Base-by-base conservation (phyloP, 139 green algal species). In the Diplosphaera chodatii region DNA sequence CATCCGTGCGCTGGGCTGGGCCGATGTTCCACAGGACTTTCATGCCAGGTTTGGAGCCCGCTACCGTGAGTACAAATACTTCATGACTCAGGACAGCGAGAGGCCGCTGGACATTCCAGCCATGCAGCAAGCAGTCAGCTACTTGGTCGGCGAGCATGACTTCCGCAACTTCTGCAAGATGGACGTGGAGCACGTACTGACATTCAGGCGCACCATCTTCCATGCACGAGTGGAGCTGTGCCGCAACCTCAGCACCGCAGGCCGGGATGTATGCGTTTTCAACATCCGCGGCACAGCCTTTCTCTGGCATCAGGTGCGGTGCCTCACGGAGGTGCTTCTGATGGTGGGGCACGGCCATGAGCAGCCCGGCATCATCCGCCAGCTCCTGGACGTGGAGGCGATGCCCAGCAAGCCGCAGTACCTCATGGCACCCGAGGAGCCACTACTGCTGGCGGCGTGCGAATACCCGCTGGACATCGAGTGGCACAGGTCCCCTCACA, bases 91-190 rank as follows among this genome's bases (percentile, higher is more conserved):
- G 34, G 59, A 70, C 37, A 32, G 40, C 37, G n/a, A 22, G 8
- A 59, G 37, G 1, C 23, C 31, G 18, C 71, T 98, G 56, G 83
- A 97, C 69, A 29, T 97, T 22, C 68, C 28, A 3, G 75, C 77
- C 30, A 98, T 98, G 91, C 78, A 75, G 33, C 33, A 78, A 41
- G 93, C 90, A 5, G 91, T 86, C 13, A 25, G 55, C 0, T 34
- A 78, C 69, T 89, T 98, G 10, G 32, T 93, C 31, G 94, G 94
- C 16, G 74, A 91, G 30, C 94, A 98, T 68, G 94, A 98, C 79
- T 98, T 97, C 78, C 80, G 93, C 1, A 93, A 98, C 78, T 98
- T 98, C 76, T 98, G 94, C 87, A 96, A 96, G 73, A 77, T 82
- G 37, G 82, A 88, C 56, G 62, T 76, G 32, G 33, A 65, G 20